phyloP scores from a whole-genome alignment of 495 filamentous ascomycete species.

The Lepidopterella palustris region DNA sequence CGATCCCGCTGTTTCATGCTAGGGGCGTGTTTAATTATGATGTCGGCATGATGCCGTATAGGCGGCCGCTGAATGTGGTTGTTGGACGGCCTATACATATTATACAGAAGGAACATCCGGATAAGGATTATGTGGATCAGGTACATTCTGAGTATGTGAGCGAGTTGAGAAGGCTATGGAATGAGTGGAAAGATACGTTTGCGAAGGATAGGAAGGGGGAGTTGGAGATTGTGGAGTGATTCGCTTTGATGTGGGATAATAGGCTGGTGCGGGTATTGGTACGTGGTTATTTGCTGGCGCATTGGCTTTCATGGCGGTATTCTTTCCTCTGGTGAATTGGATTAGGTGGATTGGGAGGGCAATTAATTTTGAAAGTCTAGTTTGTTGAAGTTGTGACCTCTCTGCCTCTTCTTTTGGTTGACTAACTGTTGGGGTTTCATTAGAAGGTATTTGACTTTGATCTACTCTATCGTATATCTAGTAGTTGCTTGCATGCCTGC shows the following conservation, averaged over 20 bases:
- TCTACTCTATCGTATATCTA: no score
- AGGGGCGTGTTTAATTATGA: conserved; percentile 96
- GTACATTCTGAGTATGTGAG: conserved; percentile 70
- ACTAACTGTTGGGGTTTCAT: no score
- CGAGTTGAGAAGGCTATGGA: conserved; percentile 79
- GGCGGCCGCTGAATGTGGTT: conserved; percentile 78
- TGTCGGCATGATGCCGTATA: conserved; percentile 90
- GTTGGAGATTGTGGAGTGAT: conserved; percentile 68
- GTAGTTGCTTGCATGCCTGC: no score
- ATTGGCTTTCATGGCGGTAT: no score
- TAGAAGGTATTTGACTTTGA: no score
- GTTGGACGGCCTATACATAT: conserved; percentile 76
- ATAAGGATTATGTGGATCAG: conserved; percentile 67
- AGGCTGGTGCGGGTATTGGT: no score
- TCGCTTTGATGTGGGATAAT: background rate
- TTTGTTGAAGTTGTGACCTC: no score
- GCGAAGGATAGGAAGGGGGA: conserved; percentile 64
- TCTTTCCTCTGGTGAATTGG: no score
- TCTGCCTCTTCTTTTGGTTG: no score
- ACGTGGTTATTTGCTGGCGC: no score
- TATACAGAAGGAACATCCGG: conserved; percentile 51
- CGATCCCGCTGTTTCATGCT: conserved; percentile 83
- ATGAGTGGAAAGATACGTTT: conserved; percentile 82
- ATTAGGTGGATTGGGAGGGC: no score
- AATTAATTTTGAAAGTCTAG: no score